Base-by-base conservation (phyloP, 225 moss, liverwort and hornwort species). In the Neckera pumila region DNA sequence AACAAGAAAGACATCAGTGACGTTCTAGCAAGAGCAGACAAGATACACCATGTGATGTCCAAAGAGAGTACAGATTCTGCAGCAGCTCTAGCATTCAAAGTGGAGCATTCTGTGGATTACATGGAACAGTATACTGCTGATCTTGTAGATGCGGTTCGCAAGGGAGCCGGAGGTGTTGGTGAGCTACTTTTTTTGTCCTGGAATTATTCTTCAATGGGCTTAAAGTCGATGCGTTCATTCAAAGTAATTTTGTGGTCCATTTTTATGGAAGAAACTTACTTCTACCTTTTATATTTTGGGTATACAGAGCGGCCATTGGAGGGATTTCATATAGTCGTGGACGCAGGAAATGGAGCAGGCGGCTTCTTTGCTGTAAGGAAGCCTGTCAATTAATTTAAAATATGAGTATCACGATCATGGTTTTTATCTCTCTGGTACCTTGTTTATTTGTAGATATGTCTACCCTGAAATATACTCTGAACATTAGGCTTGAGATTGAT, bases 331-430 rank as follows among this genome's bases (percentile, higher is more conserved):
- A 95, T 97, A 91, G 96, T 98, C 54, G 97, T 97, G 60, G 98
- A 98, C 89, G 98, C 98, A 76, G 98, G 98, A 80, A 98, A 98
- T 86, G 98, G 98, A 78, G 98, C 98, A 74, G 98, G 98, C 56
- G 98, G 98, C 33, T 98, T 98, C 77, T 98, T 98, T 93, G 95
- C 97, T 77, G 98, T 98, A 96, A 78, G 96, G 47, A 79, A 77
- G 61, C 66, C 79, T 73, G 60, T 43, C 67, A 74, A 33, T 86
- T 21, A 81, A 56, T 71, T 57, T 14, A 54, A 38, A 42, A 73
- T 81, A 69, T 80, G 85, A 79, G 63, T 40, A 74, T 87, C 57
- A 58, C 9, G 59, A 43, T 64, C 40, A 90, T 81, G 53, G 21
- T 88, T 73, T 87, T 66, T 76, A 43, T 77, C 49, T 62, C 26